Base-by-base conservation (phyloP, 352 stramenopile species). In the Phytopythium montanum region DNA sequence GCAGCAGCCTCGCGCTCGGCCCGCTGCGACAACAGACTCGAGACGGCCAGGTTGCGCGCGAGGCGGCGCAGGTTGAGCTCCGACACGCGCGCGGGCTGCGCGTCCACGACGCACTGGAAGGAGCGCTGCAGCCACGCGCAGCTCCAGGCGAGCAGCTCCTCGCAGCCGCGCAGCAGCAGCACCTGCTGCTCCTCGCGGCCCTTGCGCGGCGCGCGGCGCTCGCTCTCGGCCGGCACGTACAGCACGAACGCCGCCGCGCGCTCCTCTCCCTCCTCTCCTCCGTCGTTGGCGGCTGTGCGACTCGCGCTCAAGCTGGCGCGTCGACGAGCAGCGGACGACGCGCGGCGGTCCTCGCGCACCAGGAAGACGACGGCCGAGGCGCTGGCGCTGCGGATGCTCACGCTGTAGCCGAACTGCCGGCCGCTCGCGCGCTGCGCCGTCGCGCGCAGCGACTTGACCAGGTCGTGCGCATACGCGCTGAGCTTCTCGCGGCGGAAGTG, bases 101-200 rank as follows among this genome's bases (percentile, higher is more conserved):
- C 70, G 46, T 62, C 70, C 34, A 92, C 78, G 8, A 92, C 65
- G 52, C 81, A 90, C 61, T 92, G 81, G 61, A 88, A 92, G 64
- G 75, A 76, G 25, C 69, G 79, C 64, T 92, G 81, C 50, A 92
- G 50, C 81, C 81, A 92, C 18, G 66, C 72, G 50, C 81, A 87
- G 14, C 73, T 61, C 67, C 72, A 81, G 12, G 60, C 56, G 21
- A 92, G 53, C 23, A 92, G 68, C 45, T 80, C 64, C 56, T 84
- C 74, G 29, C 83, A 62, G 60, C 81, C 81, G 42, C 76, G 70
- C 34, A 90, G 53, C 52, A 92, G 65, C 45, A 92, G 48, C 29
- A 90, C 72, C 36, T 88, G 69, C 54, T 87, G 66, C 48, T 41
- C 62, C 54, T 90, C 78, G 18, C 72, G 68, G 39, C 62, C 64